phyloP scores from a whole-genome alignment of 768 basidiomycete genomes.

The Hirschioporus abietinus region DNA sequence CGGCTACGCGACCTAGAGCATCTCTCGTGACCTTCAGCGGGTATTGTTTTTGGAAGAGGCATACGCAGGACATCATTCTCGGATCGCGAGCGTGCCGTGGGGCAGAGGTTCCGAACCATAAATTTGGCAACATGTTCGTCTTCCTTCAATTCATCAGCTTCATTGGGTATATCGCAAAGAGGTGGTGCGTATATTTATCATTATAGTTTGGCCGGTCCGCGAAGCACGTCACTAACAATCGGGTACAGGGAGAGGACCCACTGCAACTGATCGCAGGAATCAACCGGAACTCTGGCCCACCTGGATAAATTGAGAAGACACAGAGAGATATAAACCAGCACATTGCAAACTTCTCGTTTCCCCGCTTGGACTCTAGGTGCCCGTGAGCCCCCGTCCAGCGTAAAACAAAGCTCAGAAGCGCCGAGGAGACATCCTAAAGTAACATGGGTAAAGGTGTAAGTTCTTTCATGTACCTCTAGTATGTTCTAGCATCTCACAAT shows the following conservation, averaged over 20 bases:
- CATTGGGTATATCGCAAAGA: not conserved
- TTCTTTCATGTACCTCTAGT: not conserved
- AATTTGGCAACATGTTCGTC: not conserved
- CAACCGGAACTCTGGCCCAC: not conserved
- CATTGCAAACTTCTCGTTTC: not conserved
- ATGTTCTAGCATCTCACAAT: not conserved
- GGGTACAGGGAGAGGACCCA: not conserved
- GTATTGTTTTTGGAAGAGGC: not conserved
- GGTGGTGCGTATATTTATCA: not conserved
- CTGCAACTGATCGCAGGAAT: not conserved
- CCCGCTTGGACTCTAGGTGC: conserved; percentile 2
- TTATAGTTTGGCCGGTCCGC: not conserved
- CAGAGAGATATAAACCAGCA: not conserved
- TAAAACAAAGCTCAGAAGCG: not conserved
- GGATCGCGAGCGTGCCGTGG: not conserved
- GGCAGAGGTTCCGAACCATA: not conserved
- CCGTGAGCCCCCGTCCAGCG: not conserved
- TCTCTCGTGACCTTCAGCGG: not conserved
- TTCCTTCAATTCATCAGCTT: not conserved
- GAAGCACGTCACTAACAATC: not conserved
- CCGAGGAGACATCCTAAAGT: not conserved
- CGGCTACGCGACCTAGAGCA: not conserved
- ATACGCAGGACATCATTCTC: not conserved
- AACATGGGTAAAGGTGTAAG: conserved; percentile 5
- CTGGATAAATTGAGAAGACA: not conserved